Percentiles rank a stretch among this genome's conserved stretches.
These are phyloP conservation scores for Cercospora zeae-maydis DNA, from an alignment of 2,329 filamentous ascomycete species.

Conservation along the genomic window DNA sequence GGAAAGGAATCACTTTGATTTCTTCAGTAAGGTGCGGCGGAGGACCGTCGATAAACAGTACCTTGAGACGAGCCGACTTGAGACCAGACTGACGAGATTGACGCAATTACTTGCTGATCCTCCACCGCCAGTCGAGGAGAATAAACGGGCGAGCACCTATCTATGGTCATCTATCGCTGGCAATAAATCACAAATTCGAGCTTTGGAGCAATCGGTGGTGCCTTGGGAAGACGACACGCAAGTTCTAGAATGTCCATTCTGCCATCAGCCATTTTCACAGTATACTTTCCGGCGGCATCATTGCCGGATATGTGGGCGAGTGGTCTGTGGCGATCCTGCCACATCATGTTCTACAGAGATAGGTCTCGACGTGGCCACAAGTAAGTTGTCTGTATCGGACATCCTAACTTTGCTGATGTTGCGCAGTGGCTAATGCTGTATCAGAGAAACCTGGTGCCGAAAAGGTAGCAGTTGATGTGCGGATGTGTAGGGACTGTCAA, in stretches of 20 bases:
- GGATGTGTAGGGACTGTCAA: conserved; percentile 90
- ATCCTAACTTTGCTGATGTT: conserved; percentile 34
- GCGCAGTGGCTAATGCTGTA: conserved; percentile 32
- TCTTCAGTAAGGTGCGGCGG: conserved; percentile 67
- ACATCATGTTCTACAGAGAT: conserved; percentile 85
- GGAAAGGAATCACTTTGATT: conserved; percentile 66
- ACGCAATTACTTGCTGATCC: conserved; percentile 77
- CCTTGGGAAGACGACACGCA: conserved; percentile 89
- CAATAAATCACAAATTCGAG: conserved; percentile 67
- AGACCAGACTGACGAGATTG: conserved; percentile 86
- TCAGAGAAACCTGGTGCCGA: conserved; percentile 44
- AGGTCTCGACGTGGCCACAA: conserved; percentile 68
- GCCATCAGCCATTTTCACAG: conserved; percentile 88
- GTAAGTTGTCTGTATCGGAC: conserved; percentile 43
- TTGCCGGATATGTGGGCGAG: conserved; percentile 86
- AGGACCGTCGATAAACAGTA: conserved; percentile 79
- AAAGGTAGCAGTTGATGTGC: conserved; percentile 70
- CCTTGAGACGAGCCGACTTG: conserved; percentile 81
- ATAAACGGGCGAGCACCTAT: conserved; percentile 47
- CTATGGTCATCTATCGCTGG: conserved; percentile 57
- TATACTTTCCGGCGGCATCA: conserved; percentile 94
- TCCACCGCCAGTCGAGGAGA: conserved; percentile 58
- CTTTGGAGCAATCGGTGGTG: conserved; percentile 78
- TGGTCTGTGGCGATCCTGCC: conserved; percentile 83
- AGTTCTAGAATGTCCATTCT: conserved; percentile 83